Base-by-base conservation (phyloP, 768 basidiomycete genomes). In the Tulasnella sp. region DNA sequence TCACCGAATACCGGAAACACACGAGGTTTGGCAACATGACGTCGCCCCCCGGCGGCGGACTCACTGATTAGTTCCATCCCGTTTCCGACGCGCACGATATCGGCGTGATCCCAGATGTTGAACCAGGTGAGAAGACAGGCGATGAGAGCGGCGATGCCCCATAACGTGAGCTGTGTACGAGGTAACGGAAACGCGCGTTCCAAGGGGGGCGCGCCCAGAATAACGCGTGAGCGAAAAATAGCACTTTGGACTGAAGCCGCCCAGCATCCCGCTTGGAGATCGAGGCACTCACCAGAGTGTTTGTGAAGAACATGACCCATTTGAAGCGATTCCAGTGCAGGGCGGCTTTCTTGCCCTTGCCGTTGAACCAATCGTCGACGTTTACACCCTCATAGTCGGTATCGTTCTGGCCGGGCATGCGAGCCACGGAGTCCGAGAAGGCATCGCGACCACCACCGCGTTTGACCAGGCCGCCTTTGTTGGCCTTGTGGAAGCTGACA, bases 321-420 rank as follows among this genome's bases (percentile, higher is more conserved):
- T 96, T 95, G 88, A 95, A 95, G 79, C 86, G 88, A 82, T 90
- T 95, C 94, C 94, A 96, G 20, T 90, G 85, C 78, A 92, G 84
- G 79, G 85, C 84, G 81, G 87, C 83, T 78, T 85, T 84, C 0
- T 82, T 82, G 78, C 83, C 84, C 55, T 86, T 86, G 77, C 81
- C 84, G 26, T 81, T 84, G 82, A 87, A 88, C 83, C 84, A 85
- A 55, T 72, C 82, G 79, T 46, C 74, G 46, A 51, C 74, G 70
- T 67, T 37, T 26, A 84, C 80, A 10, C 83, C 85, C 79, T 90
- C 88, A 80, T 89, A 88, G 81, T 90, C 89, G 35, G 90, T 89
- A 79, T 89, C 89, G 51, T 85, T 85, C 77, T 85, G 84, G 37
- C 82, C 85, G 0, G 86, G 85, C 87, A 91, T 91, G 57, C 90